Conservation (phyloP, 805 yeast genomes). For the Scheffersomyces stipitis region DNA sequence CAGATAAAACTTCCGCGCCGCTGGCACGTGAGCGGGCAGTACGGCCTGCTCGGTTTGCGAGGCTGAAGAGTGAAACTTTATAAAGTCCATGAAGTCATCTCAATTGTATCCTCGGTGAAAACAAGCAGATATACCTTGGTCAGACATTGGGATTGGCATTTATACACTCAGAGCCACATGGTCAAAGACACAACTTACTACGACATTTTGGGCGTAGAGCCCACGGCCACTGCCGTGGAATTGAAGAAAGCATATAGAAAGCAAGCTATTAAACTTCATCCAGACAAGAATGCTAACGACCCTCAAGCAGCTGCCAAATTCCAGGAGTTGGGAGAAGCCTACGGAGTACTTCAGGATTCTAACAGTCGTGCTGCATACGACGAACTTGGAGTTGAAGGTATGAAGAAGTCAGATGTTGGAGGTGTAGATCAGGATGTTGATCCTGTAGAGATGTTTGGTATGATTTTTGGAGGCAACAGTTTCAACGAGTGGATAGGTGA, state of each 20-base stretch:
- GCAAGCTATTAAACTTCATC: slow-evolving; percentile 86
- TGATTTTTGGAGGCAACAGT: slow-evolving; percentile 82
- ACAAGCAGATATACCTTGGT: too few species aligned
- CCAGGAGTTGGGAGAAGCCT: slow-evolving; percentile 68
- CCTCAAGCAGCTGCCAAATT: slow-evolving; percentile 85
- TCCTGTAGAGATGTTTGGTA: slow-evolving; percentile 79
- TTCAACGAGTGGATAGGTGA: slow-evolving; percentile 87
- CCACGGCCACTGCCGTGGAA: slow-evolving; percentile 73
- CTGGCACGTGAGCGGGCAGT: too few species aligned
- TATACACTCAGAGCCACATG: too few species aligned
- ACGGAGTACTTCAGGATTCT: slow-evolving; percentile 76
- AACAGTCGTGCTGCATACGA: slow-evolving; percentile 74
- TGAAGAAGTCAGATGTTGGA: slow-evolving; percentile 61
- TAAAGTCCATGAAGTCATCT: too few species aligned
- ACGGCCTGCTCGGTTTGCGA: too few species aligned
- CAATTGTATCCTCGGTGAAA: too few species aligned
- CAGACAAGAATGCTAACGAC: slow-evolving; percentile 95
- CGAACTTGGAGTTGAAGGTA: slow-evolving; percentile 62
- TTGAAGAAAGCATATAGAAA: slow-evolving; percentile 93
- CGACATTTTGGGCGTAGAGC: slow-evolving; percentile 68
- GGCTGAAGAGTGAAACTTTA: too few species aligned
- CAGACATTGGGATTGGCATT: too few species aligned
- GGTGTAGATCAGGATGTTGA: slow-evolving; percentile 71
- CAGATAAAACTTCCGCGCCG: too few species aligned
- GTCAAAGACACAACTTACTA: slow-evolving; percentile 86